Conservation (phyloP, 2,329 filamentous ascomycete genomes). For the Geoglossum cookeanum region DNA sequence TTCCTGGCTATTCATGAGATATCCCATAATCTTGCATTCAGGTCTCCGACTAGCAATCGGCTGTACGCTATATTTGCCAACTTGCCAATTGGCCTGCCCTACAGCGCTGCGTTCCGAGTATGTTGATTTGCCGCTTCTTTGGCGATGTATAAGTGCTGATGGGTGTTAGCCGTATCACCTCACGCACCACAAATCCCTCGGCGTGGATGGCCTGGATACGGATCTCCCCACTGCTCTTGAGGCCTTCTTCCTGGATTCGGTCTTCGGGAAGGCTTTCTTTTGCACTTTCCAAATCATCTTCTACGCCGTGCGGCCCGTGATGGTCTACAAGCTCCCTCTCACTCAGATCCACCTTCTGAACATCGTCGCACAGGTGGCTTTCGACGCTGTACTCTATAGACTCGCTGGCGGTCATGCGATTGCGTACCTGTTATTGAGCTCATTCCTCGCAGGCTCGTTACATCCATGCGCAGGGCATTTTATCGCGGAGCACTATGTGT, state of each 20-base stretch:
- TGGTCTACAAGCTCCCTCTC: constrained; percentile 75
- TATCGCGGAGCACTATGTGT: constrained; percentile 73
- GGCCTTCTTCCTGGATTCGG: constrained; percentile 80
- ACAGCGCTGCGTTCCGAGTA: constrained; percentile 86
- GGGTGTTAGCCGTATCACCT: constrained; percentile 69
- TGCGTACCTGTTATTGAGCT: constrained; percentile 70
- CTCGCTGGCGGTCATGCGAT: constrained; percentile 44
- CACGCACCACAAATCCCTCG: constrained; percentile 96
- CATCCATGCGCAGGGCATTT: constrained; percentile 95
- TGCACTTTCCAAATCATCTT: constrained; percentile 98
- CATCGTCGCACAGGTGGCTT: constrained; percentile 52
- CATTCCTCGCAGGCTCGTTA: constrained; percentile 81
- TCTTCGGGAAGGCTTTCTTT: constrained; percentile 95
- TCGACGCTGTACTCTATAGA: constrained; percentile 52
- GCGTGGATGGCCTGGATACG: constrained; percentile 87
- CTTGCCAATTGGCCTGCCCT: constrained; percentile 84
- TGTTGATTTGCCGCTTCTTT: constrained; percentile 15
- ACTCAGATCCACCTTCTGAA: constrained; percentile 75
- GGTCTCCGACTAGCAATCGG: constrained; percentile 59
- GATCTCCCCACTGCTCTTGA: constrained; percentile 86
- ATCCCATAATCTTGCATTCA: constrained; percentile 91
- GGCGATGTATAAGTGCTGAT: background rate
- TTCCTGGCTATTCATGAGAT: constrained; percentile 99
- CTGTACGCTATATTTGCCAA: constrained; percentile 86
- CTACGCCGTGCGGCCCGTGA: constrained; percentile 91